phyloP scores from a whole-genome alignment of 140 eudicot species.

The Oenanthe javanica region DNA sequence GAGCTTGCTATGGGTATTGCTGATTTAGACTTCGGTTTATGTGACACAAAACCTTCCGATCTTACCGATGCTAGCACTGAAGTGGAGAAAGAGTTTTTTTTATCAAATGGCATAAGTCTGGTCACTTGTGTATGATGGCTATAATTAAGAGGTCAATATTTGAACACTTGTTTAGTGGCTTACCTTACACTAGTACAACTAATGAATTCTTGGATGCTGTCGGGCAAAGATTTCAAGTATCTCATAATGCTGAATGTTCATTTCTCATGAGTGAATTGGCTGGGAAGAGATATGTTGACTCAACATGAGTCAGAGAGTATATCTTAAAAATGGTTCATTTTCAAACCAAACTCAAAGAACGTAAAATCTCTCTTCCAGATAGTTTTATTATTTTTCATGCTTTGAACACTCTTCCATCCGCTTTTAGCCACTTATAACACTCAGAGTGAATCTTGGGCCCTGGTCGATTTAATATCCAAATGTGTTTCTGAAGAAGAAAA shows the following conservation, averaged over 20 bases:
- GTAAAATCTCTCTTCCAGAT: background rate
- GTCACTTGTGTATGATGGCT: background rate
- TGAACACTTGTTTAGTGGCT: background rate
- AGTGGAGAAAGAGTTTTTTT: background rate
- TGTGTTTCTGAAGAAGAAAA: background rate
- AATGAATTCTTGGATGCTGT: background rate
- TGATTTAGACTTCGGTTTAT: background rate
- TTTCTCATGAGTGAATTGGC: background rate
- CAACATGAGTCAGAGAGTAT: background rate
- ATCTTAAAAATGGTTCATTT: background rate
- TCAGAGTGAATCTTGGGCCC: background rate
- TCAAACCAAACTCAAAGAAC: background rate
- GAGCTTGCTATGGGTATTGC: background rate
- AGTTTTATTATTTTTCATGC: background rate
- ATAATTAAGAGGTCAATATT: background rate
- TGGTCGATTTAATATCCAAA: background rate
- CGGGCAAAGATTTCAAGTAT: background rate
- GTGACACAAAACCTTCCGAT: background rate
- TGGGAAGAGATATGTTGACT: background rate
- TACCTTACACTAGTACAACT: background rate
- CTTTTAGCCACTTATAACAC: background rate
- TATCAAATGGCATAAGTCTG: background rate
- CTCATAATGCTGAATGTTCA: background rate
- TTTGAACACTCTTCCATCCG: background rate
- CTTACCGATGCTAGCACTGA: background rate